Evolutionary conservation across 345 rosid species (phyloP).

Genomic region (Mangifera indica): DNA sequence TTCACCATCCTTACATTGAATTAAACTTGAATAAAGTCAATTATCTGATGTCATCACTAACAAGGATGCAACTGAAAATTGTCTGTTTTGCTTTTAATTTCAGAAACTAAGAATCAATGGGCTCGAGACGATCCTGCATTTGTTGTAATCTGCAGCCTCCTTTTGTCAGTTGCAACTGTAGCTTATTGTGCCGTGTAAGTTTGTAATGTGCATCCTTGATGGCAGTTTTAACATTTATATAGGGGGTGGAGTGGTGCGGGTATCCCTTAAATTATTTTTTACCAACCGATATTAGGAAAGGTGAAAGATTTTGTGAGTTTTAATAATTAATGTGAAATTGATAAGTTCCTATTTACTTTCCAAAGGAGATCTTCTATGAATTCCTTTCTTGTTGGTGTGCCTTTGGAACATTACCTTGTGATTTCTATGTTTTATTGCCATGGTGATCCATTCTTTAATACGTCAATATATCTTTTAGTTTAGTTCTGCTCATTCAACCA

Average conservation of each 20-base stretch:
- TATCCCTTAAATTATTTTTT: background rate
- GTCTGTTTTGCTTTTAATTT: conserved; percentile 18
- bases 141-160: conserved; percentile 89
- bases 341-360: background rate
- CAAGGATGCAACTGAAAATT: conserved; percentile 7
- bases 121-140: conserved; percentile 99
- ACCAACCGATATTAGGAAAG: background rate
- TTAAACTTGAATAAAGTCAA: background rate
- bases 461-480: background rate
- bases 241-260: background rate
- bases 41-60: background rate
- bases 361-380: background rate
- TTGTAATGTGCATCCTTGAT: conserved; percentile 8
- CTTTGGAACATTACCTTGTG: background rate
- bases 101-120: conserved; percentile 99
- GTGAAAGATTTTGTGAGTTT: background rate
- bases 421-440: conserved; percentile 2
- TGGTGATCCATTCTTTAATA: background rate
- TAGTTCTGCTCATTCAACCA: background rate
- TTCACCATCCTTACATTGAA: background rate
- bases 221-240: background rate
- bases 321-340: background rate
- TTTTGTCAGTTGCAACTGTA: conserved; percentile 72
- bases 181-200: conserved; percentile 99
- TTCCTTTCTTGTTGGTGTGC: background rate